Percentiles rank a stretch among this genome's conserved stretches.
Conservation (phyloP, 345 rosid genomes). For the Aegle marmelos region DNA sequence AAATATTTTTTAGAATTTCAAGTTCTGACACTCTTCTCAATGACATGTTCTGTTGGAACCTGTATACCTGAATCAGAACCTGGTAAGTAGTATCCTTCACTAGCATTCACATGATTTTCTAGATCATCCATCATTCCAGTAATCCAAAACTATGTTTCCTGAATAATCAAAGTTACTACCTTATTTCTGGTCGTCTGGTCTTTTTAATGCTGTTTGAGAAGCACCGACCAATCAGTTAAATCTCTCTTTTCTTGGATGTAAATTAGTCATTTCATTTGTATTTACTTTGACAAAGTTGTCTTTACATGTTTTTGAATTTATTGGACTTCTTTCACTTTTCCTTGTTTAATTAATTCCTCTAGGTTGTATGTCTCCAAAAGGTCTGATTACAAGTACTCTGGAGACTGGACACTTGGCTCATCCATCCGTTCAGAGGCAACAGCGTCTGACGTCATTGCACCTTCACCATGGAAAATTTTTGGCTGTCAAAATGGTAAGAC, state of each 20-base stretch:
- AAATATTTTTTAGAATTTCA: background rate
- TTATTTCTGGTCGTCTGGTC: background rate
- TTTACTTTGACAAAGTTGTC: background rate
- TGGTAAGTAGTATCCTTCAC: background rate
- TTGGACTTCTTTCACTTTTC: background rate
- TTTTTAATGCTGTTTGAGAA: background rate
- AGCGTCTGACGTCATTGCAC: constrained; percentile 78
- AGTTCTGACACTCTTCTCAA: background rate
- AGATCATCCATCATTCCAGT: background rate
- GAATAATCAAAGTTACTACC: background rate
- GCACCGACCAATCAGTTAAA: background rate
- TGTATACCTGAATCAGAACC: background rate
- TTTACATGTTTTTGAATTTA: background rate
- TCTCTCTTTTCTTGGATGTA: background rate
- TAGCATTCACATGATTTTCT: background rate
- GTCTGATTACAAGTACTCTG: constrained; percentile 38
- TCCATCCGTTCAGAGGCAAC: constrained; percentile 44
- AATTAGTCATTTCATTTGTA: background rate
- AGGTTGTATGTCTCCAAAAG: constrained; percentile 42
- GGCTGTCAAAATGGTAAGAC: constrained; percentile 87
- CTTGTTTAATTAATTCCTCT: background rate
- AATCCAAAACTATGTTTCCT: background rate
- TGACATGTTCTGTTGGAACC: background rate
- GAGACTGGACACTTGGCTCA: constrained; percentile 52
- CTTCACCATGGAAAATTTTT: constrained; percentile 93